Base-by-base conservation (phyloP, 1,284 basidiomycete species). In the Testicularia cyperi region DNA sequence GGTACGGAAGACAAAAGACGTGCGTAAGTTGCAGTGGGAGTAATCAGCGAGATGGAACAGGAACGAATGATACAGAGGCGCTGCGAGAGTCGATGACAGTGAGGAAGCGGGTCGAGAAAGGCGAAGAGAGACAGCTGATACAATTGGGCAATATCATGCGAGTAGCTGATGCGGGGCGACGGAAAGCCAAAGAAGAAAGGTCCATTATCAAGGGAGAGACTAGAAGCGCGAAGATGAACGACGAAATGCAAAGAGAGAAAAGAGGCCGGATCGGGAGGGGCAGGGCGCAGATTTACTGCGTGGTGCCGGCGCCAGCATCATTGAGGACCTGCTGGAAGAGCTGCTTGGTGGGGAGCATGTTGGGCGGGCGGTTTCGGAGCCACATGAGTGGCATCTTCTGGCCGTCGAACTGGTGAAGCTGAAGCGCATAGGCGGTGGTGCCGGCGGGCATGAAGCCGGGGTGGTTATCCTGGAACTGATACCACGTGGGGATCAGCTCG, bases 261-360 rank as follows among this genome's bases (percentile, higher is more conserved):
- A 8, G 22, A 14, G 16, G 36, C 24, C 14, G 14, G 18, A 30
- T n/a, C 14, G 6, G 14, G 6, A 30, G n/a, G n/a, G n/a, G n/a
- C 6, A 27, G 19, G 21, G 9, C 13, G 15, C 26, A 16, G 25
- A 26, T 18, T 28, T 20, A 31, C 31, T 2, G 22, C 4, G 16
- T 9, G 14, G 8, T 25, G 22, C 33, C 48, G 13, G 49, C 38
- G 10, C 29, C 38, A 13, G 39, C 43, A 23, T 43, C 44, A 52
- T 67, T 70, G 25, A 70, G 42, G 16, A 68, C 54, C 37, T 57
- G 42, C 36, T 65, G 52, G 51, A 57, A 66, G 9, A 75, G 44
- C 44, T 69, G 67, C 42, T 58, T 48, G 20, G 67, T 71, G 0
- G 73, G 73, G 15, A 74, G 47, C 73, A 75, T 75, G 39, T 58